Evolutionary conservation across 371 early-diverging fungal genomes (phyloP).

Genomic region (Circinella minor): DNA sequence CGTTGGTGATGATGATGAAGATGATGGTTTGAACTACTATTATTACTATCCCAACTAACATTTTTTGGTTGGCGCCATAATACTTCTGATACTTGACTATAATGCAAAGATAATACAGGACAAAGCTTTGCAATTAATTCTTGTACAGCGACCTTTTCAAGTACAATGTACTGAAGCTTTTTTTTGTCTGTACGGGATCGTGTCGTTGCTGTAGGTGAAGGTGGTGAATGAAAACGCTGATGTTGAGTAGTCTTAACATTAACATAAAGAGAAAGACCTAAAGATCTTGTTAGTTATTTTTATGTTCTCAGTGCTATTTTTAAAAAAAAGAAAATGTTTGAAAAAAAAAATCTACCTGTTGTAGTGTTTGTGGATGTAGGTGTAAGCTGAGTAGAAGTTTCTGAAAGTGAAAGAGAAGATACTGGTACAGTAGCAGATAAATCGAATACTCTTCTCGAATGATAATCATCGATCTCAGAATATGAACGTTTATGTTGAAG

Average conservation of each 20-base stretch:
- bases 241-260: conserved; percentile 28
- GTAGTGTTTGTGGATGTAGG: background rate
- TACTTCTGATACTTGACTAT: conserved; percentile 26
- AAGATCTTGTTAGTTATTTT: background rate
- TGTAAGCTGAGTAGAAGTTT: background rate
- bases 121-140: conserved; percentile 22
- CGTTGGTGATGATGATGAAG: background rate
- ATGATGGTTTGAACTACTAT: too few relatives aligned
- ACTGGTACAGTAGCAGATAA: background rate
- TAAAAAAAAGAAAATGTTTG: background rate
- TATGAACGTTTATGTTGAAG: background rate
- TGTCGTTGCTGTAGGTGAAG: conserved; percentile 14
- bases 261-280: conserved; percentile 19
- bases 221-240: conserved; percentile 25
- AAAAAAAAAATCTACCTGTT: background rate
- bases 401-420: background rate
- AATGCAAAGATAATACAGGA: conserved; percentile 23
- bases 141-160: conserved; percentile 12
- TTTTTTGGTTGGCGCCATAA: conserved; percentile 27
- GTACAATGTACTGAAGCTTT: conserved; percentile 18
- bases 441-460: background rate
- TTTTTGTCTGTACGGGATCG: conserved; percentile 13
- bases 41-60: conserved; percentile 1
- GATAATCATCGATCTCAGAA: background rate
- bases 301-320: background rate